Base-by-base conservation (phyloP, 495 filamentous ascomycete genomes). In the Xylaria palmicola region DNA sequence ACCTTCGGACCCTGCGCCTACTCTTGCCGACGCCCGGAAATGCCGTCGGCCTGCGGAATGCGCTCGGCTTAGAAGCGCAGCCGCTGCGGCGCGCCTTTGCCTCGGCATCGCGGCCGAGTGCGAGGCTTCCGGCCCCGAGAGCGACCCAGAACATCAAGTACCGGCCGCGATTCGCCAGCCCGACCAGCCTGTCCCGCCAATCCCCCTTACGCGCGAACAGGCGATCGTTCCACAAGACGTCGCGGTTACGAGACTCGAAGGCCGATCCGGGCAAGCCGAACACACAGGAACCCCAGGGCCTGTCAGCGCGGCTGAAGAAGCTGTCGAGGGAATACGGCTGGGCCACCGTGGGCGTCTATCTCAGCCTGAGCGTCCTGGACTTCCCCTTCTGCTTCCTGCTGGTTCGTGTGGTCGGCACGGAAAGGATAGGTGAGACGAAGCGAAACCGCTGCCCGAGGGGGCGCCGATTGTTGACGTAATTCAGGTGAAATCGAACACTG, bases 261-360 rank as follows among this genome's bases (percentile, higher is more conserved):
- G 10, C 64, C 12, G 9, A 64, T 17, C 51, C 67, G 9, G 67
- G 68, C 44, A 56, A 59, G 29, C 3, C 64, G 13, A 32, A 65
- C 1, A 47, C 49, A 30, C 40, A 65, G 54, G 77, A 82, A 62
- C 69, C 81, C 22, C 75, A 73, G 13, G 84, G 88, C 1, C 70
- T 96, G 6, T 85, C 89, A 0, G 83, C 81, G 57, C 82, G 90
- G 9, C 72, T 98, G 60, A 88, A 84, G 68, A 90, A 90, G 65
- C 81, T 98, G n/a, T 91, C 89, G 0, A 83, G 88, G 41, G 95
- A 97, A 75, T 99, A 99, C 72, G 94, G 94, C 39, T 97, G 92
- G 90, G 83, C 90, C 9, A 92, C 93, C 2, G 72, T 96, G n/a
- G 92, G 93, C 7, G 89, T 99, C 2, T 99, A 99, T 74, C 73